These are phyloP conservation scores for Neopestalotiopsis rosae DNA, from an alignment of 2,329 filamentous ascomycete genomes.

Conservation along the genomic window DNA sequence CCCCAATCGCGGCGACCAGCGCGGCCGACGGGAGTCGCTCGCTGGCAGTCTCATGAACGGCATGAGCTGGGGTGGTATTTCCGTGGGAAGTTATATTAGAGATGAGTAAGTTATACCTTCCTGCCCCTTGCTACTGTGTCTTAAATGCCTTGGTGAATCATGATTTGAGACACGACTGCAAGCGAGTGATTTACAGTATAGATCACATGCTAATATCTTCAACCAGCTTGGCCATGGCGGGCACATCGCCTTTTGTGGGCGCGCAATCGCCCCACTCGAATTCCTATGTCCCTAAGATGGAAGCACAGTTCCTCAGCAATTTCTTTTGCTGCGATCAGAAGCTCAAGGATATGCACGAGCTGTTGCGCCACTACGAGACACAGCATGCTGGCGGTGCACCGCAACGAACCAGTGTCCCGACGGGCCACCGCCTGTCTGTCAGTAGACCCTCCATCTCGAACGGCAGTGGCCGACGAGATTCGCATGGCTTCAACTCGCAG, in stretches of 20 bases:
- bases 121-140: constrained; percentile 20
- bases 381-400: constrained; percentile 72
- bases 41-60: constrained; percentile 75
- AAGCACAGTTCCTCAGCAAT: constrained; percentile 97
- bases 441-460: constrained; percentile 32
- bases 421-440: constrained; percentile 36
- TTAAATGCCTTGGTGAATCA: constrained; percentile 4
- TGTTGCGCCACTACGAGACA: constrained; percentile 96
- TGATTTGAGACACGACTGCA: constrained; percentile 27
- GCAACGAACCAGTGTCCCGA: constrained; percentile 33
- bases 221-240: constrained; percentile 87
- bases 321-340: constrained; percentile 94
- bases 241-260: constrained; percentile 85
- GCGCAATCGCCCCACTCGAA: constrained; percentile 94
- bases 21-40: constrained; percentile 65
- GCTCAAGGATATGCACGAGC: constrained; percentile 88
- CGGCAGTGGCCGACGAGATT: constrained; percentile 32
- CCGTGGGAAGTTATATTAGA: constrained; percentile 94
- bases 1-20: constrained; percentile 65
- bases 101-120: constrained; percentile 80
- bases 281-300: constrained; percentile 93
- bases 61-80: constrained; percentile 97
- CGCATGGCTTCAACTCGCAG: constrained; percentile 33
- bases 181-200: constrained; percentile 26
- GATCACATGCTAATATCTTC: constrained; percentile 13